Conservation (phyloP, 208 protist species). For the Endotrypanum monterogeii region DNA sequence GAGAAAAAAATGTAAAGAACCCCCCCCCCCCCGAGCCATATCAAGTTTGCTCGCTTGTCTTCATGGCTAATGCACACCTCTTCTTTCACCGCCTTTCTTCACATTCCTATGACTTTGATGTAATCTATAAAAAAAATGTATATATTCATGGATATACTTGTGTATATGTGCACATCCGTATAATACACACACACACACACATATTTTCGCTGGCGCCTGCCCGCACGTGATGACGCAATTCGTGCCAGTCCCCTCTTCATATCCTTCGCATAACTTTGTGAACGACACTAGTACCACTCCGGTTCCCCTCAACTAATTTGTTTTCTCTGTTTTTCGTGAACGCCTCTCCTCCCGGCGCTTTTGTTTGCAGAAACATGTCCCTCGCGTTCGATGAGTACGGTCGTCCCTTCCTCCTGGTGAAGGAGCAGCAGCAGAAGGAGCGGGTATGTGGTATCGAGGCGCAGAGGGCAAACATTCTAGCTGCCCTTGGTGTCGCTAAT, state of each 20-base stretch:
- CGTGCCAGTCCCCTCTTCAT: background rate
- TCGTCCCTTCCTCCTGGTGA: constrained; percentile 98
- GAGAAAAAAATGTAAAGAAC: too few species aligned
- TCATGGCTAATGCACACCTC: too few species aligned
- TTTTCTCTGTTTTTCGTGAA: background rate
- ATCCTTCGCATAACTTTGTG: background rate
- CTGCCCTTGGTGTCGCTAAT: constrained; percentile 96
- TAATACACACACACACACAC: background rate
- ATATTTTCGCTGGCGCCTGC: background rate
- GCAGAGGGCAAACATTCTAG: constrained; percentile 98
- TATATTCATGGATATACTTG: too few species aligned
- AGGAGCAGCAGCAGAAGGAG: constrained; percentile 97
- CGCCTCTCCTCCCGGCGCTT: background rate
- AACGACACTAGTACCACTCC: too few species aligned
- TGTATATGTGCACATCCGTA: too few species aligned
- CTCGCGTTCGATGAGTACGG: constrained; percentile 99
- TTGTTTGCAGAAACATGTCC: constrained; percentile 38
- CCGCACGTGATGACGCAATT: background rate
- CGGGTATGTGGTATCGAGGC: constrained; percentile 97
- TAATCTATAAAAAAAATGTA: too few species aligned
- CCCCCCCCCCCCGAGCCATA: too few species aligned
- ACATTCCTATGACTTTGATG: too few species aligned
- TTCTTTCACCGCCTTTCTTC: too few species aligned
- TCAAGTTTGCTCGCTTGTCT: too few species aligned
- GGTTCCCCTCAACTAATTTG: too few species aligned